Evolutionary conservation across 306 rosid species (phyloP).

Genomic region (Vigna unguiculata): DNA sequence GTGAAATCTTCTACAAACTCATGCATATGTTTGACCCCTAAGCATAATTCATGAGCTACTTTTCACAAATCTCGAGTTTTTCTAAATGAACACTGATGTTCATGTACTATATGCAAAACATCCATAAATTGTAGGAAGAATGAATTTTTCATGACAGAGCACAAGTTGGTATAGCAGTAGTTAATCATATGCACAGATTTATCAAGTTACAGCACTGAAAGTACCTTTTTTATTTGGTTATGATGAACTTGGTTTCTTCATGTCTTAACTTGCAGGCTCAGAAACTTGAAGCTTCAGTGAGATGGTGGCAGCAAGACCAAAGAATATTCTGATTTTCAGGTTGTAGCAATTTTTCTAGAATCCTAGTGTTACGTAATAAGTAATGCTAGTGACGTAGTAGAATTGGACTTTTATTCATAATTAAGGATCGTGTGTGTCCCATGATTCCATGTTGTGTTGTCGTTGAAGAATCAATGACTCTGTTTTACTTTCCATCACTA

Average conservation of each 20-base stretch:
- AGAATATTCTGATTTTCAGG: constrained; percentile 18
- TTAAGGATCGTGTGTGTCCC: constrained; percentile 37
- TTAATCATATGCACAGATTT: neutral
- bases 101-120: neutral
- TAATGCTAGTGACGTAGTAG: constrained; percentile 37
- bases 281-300: constrained; percentile 68
- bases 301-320: constrained; percentile 34
- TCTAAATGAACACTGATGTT: neutral
- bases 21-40: neutral
- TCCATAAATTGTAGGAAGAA: neutral
- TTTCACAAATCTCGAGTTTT: neutral
- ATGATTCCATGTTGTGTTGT: constrained; percentile 49
- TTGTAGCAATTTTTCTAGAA: constrained; percentile 8
- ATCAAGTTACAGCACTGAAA: neutral
- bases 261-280: constrained; percentile 60
- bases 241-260: neutral
- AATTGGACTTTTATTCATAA: constrained; percentile 32
- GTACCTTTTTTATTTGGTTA: neutral
- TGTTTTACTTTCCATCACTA: constrained; percentile 29
- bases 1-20: neutral
- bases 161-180: neutral
- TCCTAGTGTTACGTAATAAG: constrained; percentile 24
- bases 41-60: neutral
- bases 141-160: neutral
- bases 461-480: constrained; percentile 39